phyloP scores from a whole-genome alignment of 139 green algal genomes.

The Astrephomene gubernaculifera region DNA sequence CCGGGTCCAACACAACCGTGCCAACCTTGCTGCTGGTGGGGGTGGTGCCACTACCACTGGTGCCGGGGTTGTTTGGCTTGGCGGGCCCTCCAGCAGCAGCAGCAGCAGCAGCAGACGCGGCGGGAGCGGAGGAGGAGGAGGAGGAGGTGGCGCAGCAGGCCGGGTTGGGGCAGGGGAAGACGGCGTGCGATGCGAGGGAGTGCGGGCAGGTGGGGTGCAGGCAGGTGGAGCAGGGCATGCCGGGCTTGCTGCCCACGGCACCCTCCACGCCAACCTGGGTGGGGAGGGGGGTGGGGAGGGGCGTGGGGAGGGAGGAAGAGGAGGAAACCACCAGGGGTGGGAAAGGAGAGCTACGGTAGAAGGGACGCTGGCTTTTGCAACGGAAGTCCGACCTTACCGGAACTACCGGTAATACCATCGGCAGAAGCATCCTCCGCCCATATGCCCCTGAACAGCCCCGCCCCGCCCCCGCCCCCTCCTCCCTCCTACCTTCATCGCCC shows the following conservation, averaged over 20 bases:
- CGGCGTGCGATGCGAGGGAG: slow-evolving; percentile 52
- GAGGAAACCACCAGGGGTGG: background rate
- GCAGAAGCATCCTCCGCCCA: too few relatives aligned
- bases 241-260: slow-evolving; percentile 58
- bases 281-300: too few relatives aligned
- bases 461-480: too few relatives aligned
- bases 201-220: slow-evolving; percentile 82
- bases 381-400: too few relatives aligned
- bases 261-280: slow-evolving; percentile 44
- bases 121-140: too few relatives aligned
- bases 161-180: slow-evolving; percentile 73
- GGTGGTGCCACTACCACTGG: too few relatives aligned
- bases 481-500: slow-evolving; percentile 51
- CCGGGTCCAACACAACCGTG: slow-evolving; percentile 85
- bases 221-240: slow-evolving; percentile 88
- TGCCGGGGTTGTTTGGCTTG: too few relatives aligned
- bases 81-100: too few relatives aligned
- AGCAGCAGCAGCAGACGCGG: too few relatives aligned
- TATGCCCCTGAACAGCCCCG: too few relatives aligned
- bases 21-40: too few relatives aligned
- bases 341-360: background rate
- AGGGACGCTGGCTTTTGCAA: background rate
- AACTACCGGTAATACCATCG: too few relatives aligned
- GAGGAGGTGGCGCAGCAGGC: slow-evolving; percentile 8
- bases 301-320: background rate